These are phyloP conservation scores for Penicillium sp. DNA, from an alignment of 2,329 filamentous ascomycete species.

Conservation along the genomic window DNA sequence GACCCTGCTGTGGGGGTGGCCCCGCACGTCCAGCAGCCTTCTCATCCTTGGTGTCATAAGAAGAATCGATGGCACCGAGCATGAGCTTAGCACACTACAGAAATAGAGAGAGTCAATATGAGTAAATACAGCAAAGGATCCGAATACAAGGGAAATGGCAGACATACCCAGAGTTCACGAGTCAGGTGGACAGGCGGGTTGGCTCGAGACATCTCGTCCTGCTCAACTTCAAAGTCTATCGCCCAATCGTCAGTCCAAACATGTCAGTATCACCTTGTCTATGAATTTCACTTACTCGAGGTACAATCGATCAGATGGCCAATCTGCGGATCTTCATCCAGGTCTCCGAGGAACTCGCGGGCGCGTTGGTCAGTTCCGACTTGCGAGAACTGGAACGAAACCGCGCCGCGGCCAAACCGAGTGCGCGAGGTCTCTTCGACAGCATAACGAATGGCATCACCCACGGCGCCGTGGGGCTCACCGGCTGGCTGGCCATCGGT, in stretches of 20 bases:
- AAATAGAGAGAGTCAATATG: slow-evolving; percentile 15
- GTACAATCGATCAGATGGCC: slow-evolving; percentile 69
- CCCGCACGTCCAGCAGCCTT: slow-evolving; percentile 48
- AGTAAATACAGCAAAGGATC: not conserved
- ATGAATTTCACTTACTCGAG: slow-evolving; percentile 59
- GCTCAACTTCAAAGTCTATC: slow-evolving; percentile 68
- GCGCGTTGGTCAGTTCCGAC: slow-evolving; percentile 70
- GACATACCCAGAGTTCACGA: slow-evolving; percentile 64
- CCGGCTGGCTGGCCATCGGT: slow-evolving; percentile 70
- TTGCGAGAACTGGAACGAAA: slow-evolving; percentile 71
- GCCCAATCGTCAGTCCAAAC: slow-evolving; percentile 19
- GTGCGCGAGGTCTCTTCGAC: slow-evolving; percentile 55
- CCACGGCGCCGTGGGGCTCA: slow-evolving; percentile 60
- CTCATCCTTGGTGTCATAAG: slow-evolving; percentile 69
- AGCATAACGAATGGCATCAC: slow-evolving; percentile 61
- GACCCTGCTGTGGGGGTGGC: slow-evolving; percentile 31
- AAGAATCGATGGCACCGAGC: slow-evolving; percentile 68
- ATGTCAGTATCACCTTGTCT: not conserved
- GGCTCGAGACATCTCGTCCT: slow-evolving; percentile 66
- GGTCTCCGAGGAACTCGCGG: slow-evolving; percentile 64
- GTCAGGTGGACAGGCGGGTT: slow-evolving; percentile 66
- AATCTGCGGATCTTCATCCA: slow-evolving; percentile 67
- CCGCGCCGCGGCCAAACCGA: slow-evolving; percentile 60
- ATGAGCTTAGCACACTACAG: slow-evolving; percentile 65
- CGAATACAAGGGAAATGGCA: not conserved